Conservation (phyloP, 345 rosid species). For the Moringa oleifera region DNA sequence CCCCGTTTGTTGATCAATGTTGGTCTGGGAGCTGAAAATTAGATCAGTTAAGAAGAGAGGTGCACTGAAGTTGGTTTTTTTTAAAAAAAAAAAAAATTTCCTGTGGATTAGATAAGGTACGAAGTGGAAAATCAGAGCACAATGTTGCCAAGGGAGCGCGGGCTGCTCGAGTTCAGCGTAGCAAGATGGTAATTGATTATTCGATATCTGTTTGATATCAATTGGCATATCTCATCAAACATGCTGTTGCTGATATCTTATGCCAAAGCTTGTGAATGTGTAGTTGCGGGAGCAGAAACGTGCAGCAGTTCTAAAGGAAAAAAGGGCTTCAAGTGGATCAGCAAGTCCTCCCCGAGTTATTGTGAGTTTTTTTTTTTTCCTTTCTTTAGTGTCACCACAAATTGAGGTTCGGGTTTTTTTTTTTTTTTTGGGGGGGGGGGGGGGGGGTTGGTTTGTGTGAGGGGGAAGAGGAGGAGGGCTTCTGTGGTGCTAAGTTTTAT, state of each 20-base stretch:
- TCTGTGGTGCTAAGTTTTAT: not conserved
- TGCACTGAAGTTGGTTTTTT: too few relatives aligned
- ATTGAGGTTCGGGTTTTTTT: too few relatives aligned
- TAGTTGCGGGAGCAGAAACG: conserved; percentile 83
- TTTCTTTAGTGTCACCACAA: too few relatives aligned
- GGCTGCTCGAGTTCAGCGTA: conserved; percentile 70
- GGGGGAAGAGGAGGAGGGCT: not conserved
- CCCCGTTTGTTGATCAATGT: too few relatives aligned
- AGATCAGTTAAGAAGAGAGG: too few relatives aligned
- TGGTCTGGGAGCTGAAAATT: too few relatives aligned
- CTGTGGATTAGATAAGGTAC: conserved; percentile 43
- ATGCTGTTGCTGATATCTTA: not conserved
- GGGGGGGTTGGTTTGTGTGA: too few relatives aligned
- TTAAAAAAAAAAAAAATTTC: too few relatives aligned
- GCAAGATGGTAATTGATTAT: conserved; percentile 59
- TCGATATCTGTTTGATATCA: not conserved
- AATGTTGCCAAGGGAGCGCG: conserved; percentile 58
- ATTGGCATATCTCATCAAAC: not conserved
- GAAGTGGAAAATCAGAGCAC: conserved; percentile 58
- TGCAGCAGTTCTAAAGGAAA: conserved; percentile 69
- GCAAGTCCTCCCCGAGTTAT: conserved; percentile 69
- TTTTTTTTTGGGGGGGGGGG: too few relatives aligned
- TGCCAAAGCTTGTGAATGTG: conserved; percentile 1
- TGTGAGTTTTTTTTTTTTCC: conserved; percentile 42
- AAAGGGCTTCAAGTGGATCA: conserved; percentile 58